Evolutionary conservation across 257 asterid species (phyloP).

Genomic region (Fraxinus pennsylvanica): DNA sequence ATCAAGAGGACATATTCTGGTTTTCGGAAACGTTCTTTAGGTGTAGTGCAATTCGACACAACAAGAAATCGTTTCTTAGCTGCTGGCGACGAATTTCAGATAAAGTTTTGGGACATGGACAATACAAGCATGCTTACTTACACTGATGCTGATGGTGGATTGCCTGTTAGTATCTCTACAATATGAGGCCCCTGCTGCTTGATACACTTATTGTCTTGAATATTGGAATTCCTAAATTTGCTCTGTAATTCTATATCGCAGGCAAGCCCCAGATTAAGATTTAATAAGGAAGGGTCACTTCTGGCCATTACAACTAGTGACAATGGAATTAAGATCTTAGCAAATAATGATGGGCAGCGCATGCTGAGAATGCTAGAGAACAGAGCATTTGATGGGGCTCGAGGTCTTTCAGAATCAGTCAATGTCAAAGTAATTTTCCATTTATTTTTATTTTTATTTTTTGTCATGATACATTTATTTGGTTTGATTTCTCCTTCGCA

Average conservation of each 20-base stretch:
- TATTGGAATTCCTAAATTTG: slow-evolving; percentile 4
- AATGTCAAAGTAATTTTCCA: slow-evolving; percentile 59
- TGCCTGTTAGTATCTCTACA: slow-evolving; percentile 66
- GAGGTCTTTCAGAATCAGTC: slow-evolving; percentile 65
- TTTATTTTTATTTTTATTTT: slow-evolving; percentile 4
- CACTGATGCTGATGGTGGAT: slow-evolving; percentile 88
- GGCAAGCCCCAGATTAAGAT: slow-evolving; percentile 91
- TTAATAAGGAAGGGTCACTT: slow-evolving; percentile 86
- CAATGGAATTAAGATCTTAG: slow-evolving; percentile 86
- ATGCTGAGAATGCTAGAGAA: slow-evolving; percentile 86
- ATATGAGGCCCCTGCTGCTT: slow-evolving; percentile 17
- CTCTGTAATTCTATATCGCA: slow-evolving; percentile 28
- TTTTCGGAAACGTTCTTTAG: slow-evolving; percentile 81
- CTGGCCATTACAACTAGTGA: slow-evolving; percentile 91
- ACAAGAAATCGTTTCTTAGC: slow-evolving; percentile 86
- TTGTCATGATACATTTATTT: neutral
- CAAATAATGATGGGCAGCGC: slow-evolving; percentile 83
- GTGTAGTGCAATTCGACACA: slow-evolving; percentile 89
- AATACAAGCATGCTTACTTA: slow-evolving; percentile 59
- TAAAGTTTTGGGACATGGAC: slow-evolving; percentile 96
- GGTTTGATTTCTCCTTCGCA: neutral
- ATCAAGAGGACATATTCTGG: slow-evolving; percentile 79
- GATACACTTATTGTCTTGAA: slow-evolving; percentile 21
- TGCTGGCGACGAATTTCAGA: slow-evolving; percentile 92
- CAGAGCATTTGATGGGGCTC: slow-evolving; percentile 82